Conservation (phyloP, 352 stramenopile genomes). For the Nothophytophthora sp. region DNA sequence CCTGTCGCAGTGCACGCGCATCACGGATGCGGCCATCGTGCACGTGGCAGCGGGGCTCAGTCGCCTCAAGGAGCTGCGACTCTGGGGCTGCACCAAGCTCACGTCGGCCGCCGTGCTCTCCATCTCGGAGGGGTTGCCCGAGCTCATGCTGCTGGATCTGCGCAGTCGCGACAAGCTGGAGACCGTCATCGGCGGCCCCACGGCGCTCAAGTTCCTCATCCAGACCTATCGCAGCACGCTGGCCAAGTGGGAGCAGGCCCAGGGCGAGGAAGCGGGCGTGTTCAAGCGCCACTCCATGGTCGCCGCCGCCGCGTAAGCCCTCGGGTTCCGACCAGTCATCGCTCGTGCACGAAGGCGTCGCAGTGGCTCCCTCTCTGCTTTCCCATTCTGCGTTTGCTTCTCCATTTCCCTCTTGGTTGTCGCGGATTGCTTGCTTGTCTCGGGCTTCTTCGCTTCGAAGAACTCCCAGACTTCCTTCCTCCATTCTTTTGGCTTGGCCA, state of each 20-base stretch:
- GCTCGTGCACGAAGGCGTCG: constrained; percentile 11
- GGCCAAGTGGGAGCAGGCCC: constrained; percentile 68
- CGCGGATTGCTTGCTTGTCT: constrained; percentile 4
- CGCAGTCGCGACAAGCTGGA: constrained; percentile 79
- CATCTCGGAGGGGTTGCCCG: constrained; percentile 64
- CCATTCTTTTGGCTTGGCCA: constrained; percentile 4
- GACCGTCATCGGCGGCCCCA: constrained; percentile 72
- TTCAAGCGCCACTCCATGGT: constrained; percentile 67
- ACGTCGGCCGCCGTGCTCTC: constrained; percentile 70
- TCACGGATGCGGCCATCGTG: constrained; percentile 72
- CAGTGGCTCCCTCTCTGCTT: constrained; percentile 1
- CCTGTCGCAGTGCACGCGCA: constrained; percentile 78
- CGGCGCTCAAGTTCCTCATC: constrained; percentile 79
- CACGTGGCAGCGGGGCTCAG: constrained; percentile 57
- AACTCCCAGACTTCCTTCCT: constrained; percentile 1
- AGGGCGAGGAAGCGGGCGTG: constrained; percentile 63
- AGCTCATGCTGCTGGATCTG: constrained; percentile 72
- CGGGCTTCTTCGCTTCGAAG: constrained; percentile 3
- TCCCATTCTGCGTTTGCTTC: constrained; percentile 6
- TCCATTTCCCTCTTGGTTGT: constrained; percentile 9
- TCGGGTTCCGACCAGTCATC: constrained; percentile 2
- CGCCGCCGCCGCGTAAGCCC: constrained; percentile 53
- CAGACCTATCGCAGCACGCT: constrained; percentile 71
- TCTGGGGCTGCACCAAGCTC: constrained; percentile 84
- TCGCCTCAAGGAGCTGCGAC: constrained; percentile 66